These are phyloP conservation scores for Wickerhamomyces sydowiorum DNA, from an alignment of 805 yeast species.

Conservation along the genomic window DNA sequence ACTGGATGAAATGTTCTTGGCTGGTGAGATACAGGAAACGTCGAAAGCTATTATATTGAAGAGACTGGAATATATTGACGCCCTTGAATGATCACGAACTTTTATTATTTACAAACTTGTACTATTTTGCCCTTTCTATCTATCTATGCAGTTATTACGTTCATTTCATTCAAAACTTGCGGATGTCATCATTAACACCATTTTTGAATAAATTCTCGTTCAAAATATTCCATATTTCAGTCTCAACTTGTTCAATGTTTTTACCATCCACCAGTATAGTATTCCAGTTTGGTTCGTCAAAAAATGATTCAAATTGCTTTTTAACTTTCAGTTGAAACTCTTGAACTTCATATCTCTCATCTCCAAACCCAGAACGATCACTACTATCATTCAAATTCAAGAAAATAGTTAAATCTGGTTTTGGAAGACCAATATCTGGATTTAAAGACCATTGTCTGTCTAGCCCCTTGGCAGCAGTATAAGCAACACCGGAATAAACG, in stretches of 20 bases:
- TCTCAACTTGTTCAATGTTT: conserved; percentile 48
- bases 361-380: conserved; percentile 79
- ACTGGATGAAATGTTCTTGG: conserved; percentile 80
- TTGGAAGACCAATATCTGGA: conserved; percentile 82
- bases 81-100: conserved; percentile 49
- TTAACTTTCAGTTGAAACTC: conserved; percentile 75
- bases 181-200: conserved; percentile 7
- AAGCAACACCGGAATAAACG: conserved; percentile 89
- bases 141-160: not conserved
- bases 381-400: conserved; percentile 48
- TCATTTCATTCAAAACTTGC: conserved; percentile 2
- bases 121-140: no score
- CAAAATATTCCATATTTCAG: conserved; percentile 33
- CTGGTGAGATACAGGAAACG: conserved; percentile 88
- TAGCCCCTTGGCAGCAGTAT: conserved; percentile 79
- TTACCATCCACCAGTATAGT: conserved; percentile 57
- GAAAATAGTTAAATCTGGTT: conserved; percentile 80
- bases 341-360: conserved; percentile 80
- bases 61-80: conserved; percentile 60
- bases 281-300: conserved; percentile 33
- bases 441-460: conserved; percentile 69
- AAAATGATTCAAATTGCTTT: conserved; percentile 45
- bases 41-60: conserved; percentile 63
- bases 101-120: no score
- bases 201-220: conserved; percentile 12